Base-by-base conservation (phyloP, 495 filamentous ascomycete genomes). In the Neurospora tetraspora region DNA sequence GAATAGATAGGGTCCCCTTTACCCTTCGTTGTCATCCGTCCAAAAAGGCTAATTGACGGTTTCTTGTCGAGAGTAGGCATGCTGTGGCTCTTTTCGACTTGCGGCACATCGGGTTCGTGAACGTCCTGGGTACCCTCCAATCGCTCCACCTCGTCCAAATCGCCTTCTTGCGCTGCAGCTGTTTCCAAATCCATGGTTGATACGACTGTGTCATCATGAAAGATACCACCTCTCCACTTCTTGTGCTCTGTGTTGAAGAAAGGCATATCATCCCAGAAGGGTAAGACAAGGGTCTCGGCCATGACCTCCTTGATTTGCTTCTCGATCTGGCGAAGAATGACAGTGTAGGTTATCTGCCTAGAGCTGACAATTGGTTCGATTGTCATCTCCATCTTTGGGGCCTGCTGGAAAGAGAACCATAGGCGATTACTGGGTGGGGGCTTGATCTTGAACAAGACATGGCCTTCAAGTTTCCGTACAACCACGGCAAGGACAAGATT, bases 311-410 rank as follows among this genome's bases (percentile, higher is more conserved):
- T 90, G 78, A 99, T 97, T 34, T 94, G 86, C 75, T 91, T 97
- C 80, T 98, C 96, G 73, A 99, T 99, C 69, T 94, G 91, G 69
- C 94, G 91, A 14, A 98, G 87, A 68, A 99, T 95, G 65, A 97
- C 88, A 8, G 90, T 91, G 80, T 95, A 98, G 1, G 96, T 97
- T 69, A 99, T 96, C 80, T 98, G 94, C 71, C 95, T 91, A 8
- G 93, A 91, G 81, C 94, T 97, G 69, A 99, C 94, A 74, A 99
- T 94, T 7, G 96, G 96, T 78, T 98, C 92, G 69, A 99, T 94
- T 27, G 89, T 88, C 85, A 98, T 90, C 69, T 94, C 94, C 83
- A 99, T 92, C 74, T 93, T 93, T 8, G 96, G 96, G 88, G 92
- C 92, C 10, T 89, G 89, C 78, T 96, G 92, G 76, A 99, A 99